Percentiles rank a stretch among this genome's conserved stretches.
Evolutionary conservation across 257 asterid genomes (phyloP).

Genomic region (Nyctanthes arbortristis): DNA sequence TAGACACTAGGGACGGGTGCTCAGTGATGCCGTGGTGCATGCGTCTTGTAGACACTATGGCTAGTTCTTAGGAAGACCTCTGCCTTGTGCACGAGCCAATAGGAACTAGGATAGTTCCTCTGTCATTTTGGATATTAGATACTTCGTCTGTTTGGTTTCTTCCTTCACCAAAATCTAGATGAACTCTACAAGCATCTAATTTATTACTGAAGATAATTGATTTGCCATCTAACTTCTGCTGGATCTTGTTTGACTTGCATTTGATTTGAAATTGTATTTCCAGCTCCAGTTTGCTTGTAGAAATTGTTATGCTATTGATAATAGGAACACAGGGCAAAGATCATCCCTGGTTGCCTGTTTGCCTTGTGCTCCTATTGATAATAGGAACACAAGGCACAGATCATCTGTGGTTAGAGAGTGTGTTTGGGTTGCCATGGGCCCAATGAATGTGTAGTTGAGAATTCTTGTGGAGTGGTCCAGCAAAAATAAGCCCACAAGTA

Average conservation of each 20-base stretch:
- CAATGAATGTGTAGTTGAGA: too few species aligned
- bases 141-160: not conserved
- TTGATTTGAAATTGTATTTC: not conserved
- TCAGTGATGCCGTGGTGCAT: not conserved
- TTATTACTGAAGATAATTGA: too few species aligned
- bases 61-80: not conserved
- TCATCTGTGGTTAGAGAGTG: too few species aligned
- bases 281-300: not conserved
- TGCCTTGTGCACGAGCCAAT: not conserved
- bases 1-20: not conserved
- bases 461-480: too few species aligned
- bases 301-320: not conserved
- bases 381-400: too few species aligned
- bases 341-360: not conserved
- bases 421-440: too few species aligned
- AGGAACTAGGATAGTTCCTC: not conserved
- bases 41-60: not conserved
- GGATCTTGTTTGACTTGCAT: not conserved
- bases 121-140: not conserved
- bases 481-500: too few species aligned
- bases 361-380: too few species aligned
- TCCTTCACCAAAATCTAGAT: not conserved
- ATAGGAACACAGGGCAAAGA: not conserved
- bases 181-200: not conserved
- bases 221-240: not conserved